Conservation (phyloP, 2,329 filamentous ascomycete genomes). For the Aspergillus sp. region DNA sequence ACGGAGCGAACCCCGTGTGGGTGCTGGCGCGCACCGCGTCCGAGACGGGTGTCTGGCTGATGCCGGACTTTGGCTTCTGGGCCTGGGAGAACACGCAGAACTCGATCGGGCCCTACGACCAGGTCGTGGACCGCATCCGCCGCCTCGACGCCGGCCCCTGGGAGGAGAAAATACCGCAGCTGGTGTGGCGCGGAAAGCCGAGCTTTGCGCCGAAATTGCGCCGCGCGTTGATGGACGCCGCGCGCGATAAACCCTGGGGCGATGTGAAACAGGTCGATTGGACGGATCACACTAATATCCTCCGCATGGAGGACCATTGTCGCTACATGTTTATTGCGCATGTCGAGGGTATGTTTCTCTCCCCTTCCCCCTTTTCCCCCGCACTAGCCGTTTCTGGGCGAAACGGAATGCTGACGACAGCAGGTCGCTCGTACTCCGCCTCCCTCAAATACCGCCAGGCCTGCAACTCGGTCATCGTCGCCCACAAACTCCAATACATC, state of each 20-base stretch:
- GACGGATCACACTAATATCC: slow-evolving; percentile 39
- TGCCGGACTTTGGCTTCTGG: slow-evolving; percentile 54
- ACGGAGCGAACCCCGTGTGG: slow-evolving; percentile 39
- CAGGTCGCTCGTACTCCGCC: slow-evolving; percentile 45
- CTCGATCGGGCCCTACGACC: slow-evolving; percentile 34
- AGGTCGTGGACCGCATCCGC: slow-evolving; percentile 33
- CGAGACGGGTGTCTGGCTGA: slow-evolving; percentile 47
- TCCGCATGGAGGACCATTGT: slow-evolving; percentile 53
- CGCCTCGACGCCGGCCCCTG: slow-evolving; percentile 25
- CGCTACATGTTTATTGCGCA: slow-evolving; percentile 53
- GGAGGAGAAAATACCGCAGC: slow-evolving; percentile 38
- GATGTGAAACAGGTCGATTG: slow-evolving; percentile 45
- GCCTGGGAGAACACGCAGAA: slow-evolving; percentile 42
- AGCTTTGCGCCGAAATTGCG: slow-evolving; percentile 42
- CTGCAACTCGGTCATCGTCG: slow-evolving; percentile 46
- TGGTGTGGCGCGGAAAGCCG: slow-evolving; percentile 51
- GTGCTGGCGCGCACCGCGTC: slow-evolving; percentile 38
- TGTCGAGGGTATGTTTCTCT: slow-evolving; percentile 47
- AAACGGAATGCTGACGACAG: not conserved
- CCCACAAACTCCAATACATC: slow-evolving; percentile 46
- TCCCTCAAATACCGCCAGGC: slow-evolving; percentile 50
- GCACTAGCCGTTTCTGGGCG: not conserved
- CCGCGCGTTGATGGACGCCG: slow-evolving; percentile 37
- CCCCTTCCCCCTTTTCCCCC: not conserved
- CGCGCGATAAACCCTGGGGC: slow-evolving; percentile 44